Percentiles rank a stretch among this genome's conserved stretches.
Evolutionary conservation across 2,329 filamentous ascomycete genomes (phyloP).

Genomic region (Catunica adiposa): DNA sequence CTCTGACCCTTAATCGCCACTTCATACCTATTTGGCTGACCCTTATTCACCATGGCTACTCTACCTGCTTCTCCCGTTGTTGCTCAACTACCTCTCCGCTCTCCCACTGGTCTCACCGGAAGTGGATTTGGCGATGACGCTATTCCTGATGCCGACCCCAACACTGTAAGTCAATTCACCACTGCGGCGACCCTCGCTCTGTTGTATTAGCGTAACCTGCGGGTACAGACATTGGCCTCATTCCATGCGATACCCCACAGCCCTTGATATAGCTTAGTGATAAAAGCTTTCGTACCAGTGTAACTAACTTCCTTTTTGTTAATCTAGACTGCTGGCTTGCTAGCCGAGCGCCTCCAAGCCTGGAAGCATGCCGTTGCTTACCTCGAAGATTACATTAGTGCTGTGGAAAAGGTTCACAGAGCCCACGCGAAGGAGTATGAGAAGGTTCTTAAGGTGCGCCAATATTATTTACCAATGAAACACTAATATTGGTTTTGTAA

Average conservation of each 20-base stretch:
- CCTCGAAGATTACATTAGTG: constrained; percentile 74
- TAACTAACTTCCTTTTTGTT: not conserved
- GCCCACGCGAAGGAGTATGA: constrained; percentile 87
- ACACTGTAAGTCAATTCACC: constrained; percentile 30
- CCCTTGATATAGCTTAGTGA: no score
- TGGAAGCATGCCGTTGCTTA: constrained; percentile 93
- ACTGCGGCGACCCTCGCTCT: not conserved
- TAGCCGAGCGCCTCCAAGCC: constrained; percentile 74
- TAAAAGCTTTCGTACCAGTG: no score
- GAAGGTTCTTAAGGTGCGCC: constrained; percentile 64
- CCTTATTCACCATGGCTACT: constrained; percentile 5
- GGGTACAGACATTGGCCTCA: not conserved
- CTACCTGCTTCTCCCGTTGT: constrained; percentile 7
- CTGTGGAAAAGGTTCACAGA: constrained; percentile 74
- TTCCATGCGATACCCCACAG: not conserved
- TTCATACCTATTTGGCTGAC: not conserved
- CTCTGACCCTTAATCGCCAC: not conserved
- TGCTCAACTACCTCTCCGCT: constrained; percentile 9
- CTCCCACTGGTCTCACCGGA: constrained; percentile 10
- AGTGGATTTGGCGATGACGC: constrained; percentile 39
- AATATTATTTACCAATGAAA: not conserved
- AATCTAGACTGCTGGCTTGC: constrained; percentile 54
- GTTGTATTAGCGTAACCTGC: not conserved
- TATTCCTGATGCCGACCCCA: constrained; percentile 40
- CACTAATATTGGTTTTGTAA: not conserved